phyloP scores from a whole-genome alignment of 2,329 filamentous ascomycete genomes.

The Ophiostoma ulmi region DNA sequence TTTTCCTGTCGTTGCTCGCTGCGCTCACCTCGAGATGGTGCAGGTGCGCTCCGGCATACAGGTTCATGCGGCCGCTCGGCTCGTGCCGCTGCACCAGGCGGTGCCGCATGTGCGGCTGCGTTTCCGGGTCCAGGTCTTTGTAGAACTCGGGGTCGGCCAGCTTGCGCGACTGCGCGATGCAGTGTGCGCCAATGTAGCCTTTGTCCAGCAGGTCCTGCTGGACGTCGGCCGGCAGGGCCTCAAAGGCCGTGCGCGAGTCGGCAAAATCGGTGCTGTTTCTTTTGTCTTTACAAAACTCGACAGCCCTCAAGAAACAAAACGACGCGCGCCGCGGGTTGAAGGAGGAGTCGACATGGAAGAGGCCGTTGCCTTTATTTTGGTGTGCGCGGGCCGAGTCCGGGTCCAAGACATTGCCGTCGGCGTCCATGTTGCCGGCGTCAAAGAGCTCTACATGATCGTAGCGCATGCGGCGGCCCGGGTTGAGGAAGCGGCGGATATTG shows the following conservation, averaged over 20 bases:
- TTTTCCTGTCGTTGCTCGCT: neutral
- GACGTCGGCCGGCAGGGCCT: neutral
- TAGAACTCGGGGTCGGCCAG: constrained; percentile 35
- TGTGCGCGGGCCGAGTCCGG: constrained; percentile 36
- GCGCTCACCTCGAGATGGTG: constrained; percentile 44
- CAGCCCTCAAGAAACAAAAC: neutral
- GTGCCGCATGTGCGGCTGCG: constrained; percentile 42
- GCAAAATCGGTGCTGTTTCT: constrained; percentile 19
- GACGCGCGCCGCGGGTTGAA: neutral
- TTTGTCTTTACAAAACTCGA: neutral
- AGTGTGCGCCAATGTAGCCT: neutral
- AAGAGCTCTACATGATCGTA: constrained; percentile 49
- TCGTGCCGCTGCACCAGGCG: constrained; percentile 49
- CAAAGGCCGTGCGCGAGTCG: constrained; percentile 36
- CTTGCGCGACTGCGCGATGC: constrained; percentile 8
- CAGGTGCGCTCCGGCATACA: constrained; percentile 50
- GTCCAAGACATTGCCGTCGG: constrained; percentile 42
- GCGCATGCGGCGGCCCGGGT: constrained; percentile 43
- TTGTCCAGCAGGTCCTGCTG: neutral
- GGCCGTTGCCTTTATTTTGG: neutral
- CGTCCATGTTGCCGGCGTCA: constrained; percentile 52
- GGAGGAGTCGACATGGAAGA: constrained; percentile 3
- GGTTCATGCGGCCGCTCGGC: constrained; percentile 45
- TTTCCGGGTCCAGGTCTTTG: constrained; percentile 34
- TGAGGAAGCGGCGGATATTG: constrained; percentile 47